These are phyloP conservation scores for Kwoniella dejecticola DNA, from an alignment of 768 basidiomycete species.

Conservation along the genomic window DNA sequence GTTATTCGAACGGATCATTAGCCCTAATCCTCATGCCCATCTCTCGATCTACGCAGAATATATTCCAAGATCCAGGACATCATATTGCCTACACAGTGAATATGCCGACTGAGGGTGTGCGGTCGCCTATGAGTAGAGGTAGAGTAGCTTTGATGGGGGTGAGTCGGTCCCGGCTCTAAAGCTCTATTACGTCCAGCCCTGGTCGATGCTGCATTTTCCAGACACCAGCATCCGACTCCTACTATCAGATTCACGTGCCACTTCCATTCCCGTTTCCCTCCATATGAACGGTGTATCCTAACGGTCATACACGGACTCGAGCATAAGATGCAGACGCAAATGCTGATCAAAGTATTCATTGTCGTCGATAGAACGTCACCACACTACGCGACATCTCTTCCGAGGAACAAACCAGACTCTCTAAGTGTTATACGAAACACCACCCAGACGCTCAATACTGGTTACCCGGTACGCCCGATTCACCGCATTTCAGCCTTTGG, in stretches of 20 bases:
- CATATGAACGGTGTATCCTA: too few species aligned
- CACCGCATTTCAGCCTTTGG: conserved; percentile 41
- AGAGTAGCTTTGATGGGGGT: conserved; percentile 54
- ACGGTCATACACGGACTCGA: too few species aligned
- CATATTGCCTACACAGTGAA: conserved; percentile 47
- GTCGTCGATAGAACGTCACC: conserved; percentile 44
- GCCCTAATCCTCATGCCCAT: conserved; percentile 52
- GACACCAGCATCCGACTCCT: too few species aligned
- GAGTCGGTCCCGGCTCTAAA: too few species aligned
- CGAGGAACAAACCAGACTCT: conserved; percentile 21
- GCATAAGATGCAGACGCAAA: background rate
- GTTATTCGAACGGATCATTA: conserved; percentile 44
- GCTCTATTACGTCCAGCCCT: too few species aligned
- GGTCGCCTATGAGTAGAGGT: conserved; percentile 43
- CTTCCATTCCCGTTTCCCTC: too few species aligned
- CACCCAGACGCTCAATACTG: conserved; percentile 49
- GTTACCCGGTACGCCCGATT: conserved; percentile 34
- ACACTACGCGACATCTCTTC: conserved; percentile 29
- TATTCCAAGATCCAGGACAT: conserved; percentile 30
- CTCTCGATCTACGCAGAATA: conserved; percentile 46
- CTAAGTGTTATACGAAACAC: conserved; percentile 39
- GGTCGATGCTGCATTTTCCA: too few species aligned
- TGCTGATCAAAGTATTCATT: background rate
- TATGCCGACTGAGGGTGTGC: conserved; percentile 29
- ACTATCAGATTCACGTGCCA: too few species aligned